phyloP scores from a whole-genome alignment of 495 filamentous ascomycete species.

The Pyrenula aspistea region DNA sequence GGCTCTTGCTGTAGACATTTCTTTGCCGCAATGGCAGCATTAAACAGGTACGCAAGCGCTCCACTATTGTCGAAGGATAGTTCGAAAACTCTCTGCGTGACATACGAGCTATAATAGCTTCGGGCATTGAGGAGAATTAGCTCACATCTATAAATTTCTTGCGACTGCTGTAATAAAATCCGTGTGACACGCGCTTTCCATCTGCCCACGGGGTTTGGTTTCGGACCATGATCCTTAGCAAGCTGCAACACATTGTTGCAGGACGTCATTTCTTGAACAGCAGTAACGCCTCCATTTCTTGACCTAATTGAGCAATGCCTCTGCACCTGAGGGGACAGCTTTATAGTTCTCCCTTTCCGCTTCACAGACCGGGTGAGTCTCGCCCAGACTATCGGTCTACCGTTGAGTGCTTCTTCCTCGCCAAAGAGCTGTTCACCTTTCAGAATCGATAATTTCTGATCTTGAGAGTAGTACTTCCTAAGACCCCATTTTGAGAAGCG shows the following conservation, averaged over 20 bases:
- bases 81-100: background rate
- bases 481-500: background rate
- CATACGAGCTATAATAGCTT: background rate
- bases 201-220: background rate
- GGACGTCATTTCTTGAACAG: background rate
- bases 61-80: background rate
- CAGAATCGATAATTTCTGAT: background rate
- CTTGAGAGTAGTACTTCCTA: background rate
- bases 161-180: background rate
- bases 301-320: background rate
- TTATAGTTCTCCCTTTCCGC: background rate
- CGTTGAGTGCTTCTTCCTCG: background rate
- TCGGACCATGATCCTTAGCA: too few relatives aligned
- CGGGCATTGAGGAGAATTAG: background rate
- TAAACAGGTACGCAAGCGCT: background rate
- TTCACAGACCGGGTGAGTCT: background rate
- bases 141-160: background rate
- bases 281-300: background rate
- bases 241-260: background rate
- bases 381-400: background rate
- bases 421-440: background rate
- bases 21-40: background rate
- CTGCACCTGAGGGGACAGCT: background rate
- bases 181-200: background rate
- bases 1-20: background rate